Evolutionary conservation across 148 eudicot species (phyloP).

Genomic region (Persicaria maculosa): DNA sequence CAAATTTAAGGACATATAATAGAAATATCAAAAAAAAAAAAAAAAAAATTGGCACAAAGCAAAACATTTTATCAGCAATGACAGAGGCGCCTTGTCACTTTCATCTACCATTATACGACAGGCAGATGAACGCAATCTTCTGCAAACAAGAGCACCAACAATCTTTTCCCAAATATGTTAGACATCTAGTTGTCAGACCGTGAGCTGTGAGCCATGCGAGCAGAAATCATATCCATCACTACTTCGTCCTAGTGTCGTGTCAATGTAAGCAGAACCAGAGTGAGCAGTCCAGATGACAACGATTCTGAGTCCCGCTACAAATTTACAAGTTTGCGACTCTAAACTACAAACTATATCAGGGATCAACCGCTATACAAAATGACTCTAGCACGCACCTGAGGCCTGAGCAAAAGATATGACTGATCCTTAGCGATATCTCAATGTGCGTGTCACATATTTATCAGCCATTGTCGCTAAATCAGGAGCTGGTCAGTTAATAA

Average conservation of each 20-base stretch:
- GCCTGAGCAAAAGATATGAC: neutral
- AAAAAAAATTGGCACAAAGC: too few species aligned
- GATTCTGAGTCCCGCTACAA: neutral
- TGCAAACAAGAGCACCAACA: too few species aligned
- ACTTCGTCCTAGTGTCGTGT: neutral
- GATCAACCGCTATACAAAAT: conserved; percentile 5
- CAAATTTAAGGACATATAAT: too few species aligned
- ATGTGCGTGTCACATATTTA: neutral
- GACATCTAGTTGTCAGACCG: neutral
- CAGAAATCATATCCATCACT: neutral
- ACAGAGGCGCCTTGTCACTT: too few species aligned
- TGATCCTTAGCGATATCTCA: too few species aligned
- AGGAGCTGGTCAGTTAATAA: neutral
- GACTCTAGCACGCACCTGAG: neutral
- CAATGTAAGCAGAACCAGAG: neutral
- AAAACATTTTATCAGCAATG: too few species aligned
- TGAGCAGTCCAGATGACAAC: neutral
- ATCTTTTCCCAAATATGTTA: too few species aligned
- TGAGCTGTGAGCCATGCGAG: neutral
- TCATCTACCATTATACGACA: too few species aligned
- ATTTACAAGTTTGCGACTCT: conserved; percentile 4
- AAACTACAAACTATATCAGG: neutral
- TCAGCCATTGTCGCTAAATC: neutral
- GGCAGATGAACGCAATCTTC: too few species aligned
- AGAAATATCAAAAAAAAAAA: too few species aligned